Evolutionary conservation across 2,329 filamentous ascomycete genomes (phyloP).

Genomic region (Aspergillus alliaceus): DNA sequence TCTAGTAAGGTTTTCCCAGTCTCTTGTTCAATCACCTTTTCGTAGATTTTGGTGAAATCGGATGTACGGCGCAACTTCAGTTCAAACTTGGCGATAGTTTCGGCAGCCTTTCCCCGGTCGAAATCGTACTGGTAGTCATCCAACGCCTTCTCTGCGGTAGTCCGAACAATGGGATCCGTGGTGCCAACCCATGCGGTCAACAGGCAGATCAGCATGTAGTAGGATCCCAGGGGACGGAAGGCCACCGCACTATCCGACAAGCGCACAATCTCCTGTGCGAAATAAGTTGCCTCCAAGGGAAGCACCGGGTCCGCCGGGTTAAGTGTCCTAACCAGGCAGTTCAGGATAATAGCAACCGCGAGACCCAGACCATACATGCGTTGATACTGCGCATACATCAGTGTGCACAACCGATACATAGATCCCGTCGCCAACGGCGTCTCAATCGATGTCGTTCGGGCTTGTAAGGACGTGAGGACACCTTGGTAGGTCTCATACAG

Average conservation of each 20-base stretch:
- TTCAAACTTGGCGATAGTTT: not conserved
- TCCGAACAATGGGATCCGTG: conserved; percentile 17
- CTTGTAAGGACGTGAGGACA: conserved; percentile 15
- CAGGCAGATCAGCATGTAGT: conserved; percentile 30
- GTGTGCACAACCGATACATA: not conserved
- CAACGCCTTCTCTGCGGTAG: conserved; percentile 16
- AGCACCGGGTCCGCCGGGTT: conserved; percentile 19
- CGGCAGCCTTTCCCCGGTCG: not conserved
- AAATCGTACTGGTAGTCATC: conserved; percentile 29
- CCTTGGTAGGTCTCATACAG: conserved; percentile 24
- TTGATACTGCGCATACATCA: conserved; percentile 31
- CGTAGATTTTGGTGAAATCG: no score
- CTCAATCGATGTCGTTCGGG: conserved; percentile 14
- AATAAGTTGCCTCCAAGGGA: conserved; percentile 18
- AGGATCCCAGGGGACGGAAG: conserved; percentile 35
- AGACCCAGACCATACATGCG: conserved; percentile 35
- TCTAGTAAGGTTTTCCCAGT: no score
- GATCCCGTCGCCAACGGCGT: conserved; percentile 1
- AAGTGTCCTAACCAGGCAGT: conserved; percentile 33
- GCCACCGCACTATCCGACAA: conserved; percentile 25
- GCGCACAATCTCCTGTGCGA: conserved; percentile 27
- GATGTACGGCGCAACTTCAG: not conserved
- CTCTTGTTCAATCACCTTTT: no score
- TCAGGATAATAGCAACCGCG: conserved; percentile 31
- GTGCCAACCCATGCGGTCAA: conserved; percentile 25